Conservation (phyloP, 352 stramenopile genomes). For the Pilasporangium apinafurcum region DNA sequence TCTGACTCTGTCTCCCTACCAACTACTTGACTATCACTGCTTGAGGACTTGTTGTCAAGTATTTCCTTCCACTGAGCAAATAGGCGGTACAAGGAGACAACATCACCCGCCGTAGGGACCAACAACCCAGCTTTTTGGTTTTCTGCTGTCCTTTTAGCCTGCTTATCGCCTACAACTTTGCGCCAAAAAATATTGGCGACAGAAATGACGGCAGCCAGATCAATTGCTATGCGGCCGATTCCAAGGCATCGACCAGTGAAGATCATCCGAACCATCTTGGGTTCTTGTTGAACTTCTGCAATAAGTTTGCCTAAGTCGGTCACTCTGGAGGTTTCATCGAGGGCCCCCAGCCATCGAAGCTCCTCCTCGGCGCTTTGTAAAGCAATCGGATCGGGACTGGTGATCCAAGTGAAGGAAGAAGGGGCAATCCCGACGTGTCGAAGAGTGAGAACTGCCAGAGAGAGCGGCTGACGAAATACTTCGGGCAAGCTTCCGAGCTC, state of each 20-base stretch:
- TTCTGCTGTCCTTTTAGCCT: conserved; percentile 8
- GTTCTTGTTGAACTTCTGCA: conserved; percentile 10
- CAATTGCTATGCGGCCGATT: conserved; percentile 4
- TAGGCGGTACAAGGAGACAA: conserved; percentile 14
- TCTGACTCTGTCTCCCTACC: no score
- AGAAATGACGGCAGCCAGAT: conserved; percentile 11
- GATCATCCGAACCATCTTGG: conserved; percentile 13
- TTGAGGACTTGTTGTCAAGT: conserved; percentile 11
- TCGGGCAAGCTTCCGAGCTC: conserved; percentile 13
- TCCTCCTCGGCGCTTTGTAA: conserved; percentile 9
- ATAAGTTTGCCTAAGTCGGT: conserved; percentile 9
- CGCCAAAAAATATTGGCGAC: conserved; percentile 11
- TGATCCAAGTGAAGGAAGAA: conserved; percentile 12
- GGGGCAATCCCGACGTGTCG: conserved; percentile 9
- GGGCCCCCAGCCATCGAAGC: conserved; percentile 8
- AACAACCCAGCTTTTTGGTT: conserved; percentile 8
- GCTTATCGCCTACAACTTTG: conserved; percentile 10
- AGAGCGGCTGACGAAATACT: conserved; percentile 15
- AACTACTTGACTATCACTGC: neutral
- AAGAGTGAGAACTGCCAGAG: conserved; percentile 15
- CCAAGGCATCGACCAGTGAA: conserved; percentile 2
- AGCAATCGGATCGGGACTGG: conserved; percentile 7
- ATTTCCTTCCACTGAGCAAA: no score
- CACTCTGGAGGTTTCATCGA: conserved; percentile 1
- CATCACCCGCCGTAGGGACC: conserved; percentile 8